These are phyloP conservation scores for Fusarium proliferatum DNA, from an alignment of 2,329 filamentous ascomycete species.

Conservation along the genomic window DNA sequence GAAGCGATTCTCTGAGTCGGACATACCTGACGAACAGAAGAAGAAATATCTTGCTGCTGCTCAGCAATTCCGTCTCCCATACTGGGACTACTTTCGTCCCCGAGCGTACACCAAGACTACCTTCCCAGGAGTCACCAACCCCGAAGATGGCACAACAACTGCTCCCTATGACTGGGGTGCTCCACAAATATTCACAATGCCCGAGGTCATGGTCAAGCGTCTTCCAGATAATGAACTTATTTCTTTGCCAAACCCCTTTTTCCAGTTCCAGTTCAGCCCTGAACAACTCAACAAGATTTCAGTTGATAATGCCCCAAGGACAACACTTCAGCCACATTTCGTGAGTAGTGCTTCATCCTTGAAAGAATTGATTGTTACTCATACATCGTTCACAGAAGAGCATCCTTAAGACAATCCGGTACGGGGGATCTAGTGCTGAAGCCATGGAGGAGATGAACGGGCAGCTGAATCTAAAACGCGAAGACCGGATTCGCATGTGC, in stretches of 20 bases:
- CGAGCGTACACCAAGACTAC: rapidly evolving
- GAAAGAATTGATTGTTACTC: rapidly evolving
- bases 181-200: not conserved
- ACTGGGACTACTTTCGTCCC: not conserved
- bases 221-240: not conserved
- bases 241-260: rapidly evolving
- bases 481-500: rapidly evolving
- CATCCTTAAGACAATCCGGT: rapidly evolving
- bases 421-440: too few species aligned
- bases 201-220: not conserved
- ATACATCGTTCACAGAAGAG: rapidly evolving
- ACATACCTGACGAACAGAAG: not conserved
- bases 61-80: rapidly evolving
- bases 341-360: rapidly evolving
- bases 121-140: not conserved
- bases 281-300: too few species aligned
- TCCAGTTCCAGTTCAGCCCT: rapidly evolving
- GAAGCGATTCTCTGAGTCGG: rapidly evolving
- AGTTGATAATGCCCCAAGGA: too few species aligned
- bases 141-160: rapidly evolving
- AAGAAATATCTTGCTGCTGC: not conserved
- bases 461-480: not conserved
- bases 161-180: not conserved
- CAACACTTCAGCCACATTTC: too few species aligned
- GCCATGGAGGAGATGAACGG: rapidly evolving